Base-by-base conservation (phyloP, 2,329 filamentous ascomycete genomes). In the Orbilia quercus region DNA sequence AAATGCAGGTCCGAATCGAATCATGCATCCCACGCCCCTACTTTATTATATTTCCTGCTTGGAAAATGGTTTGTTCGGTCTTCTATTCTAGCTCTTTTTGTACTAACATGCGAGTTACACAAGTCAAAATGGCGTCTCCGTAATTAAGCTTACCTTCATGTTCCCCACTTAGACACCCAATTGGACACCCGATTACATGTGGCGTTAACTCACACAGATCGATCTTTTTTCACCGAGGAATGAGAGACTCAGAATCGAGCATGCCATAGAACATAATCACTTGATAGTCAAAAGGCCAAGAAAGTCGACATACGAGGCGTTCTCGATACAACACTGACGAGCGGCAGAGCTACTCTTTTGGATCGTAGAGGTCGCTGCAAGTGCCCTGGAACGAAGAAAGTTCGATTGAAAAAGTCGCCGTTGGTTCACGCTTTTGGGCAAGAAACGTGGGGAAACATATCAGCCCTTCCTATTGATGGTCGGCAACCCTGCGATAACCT, bases 391-490 rank as follows among this genome's bases (percentile, higher is more conserved):
- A 9, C 28, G 9, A 31, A 31, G 4, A 9, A 4, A 4, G 9
- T 4, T 48, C 48, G 53, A 64, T 57, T 20, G 67, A 72, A 72
- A 72, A 72, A 72, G 67, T 72, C 67, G 53, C 59, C 58, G 67
- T 65, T 64, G 67, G 59, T 34, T 65, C 53, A 59, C 45, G 36
- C 59, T 59, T 50, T 44, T 40, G 20, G n/a, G 12, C 50, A n/a
- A 47, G 38, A 22, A 59, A 70, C 54, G 65, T 54, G 54, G 55
- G 55, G 57, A 70, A 48, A 25, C 23, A 55, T 11, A 14, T 48
- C 48, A 11, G 18, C 22, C 38, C 50, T 44, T 28, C 28, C 42
- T 12, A 63, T 51, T 58, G 54, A 14, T 18, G 3, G 36, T 25
- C 14, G 36, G 20, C 20, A 55, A n/a, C 51, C 51, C 38, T 55